phyloP scores from a whole-genome alignment of 805 yeast genomes.

The Komagataella kurtzmanii region DNA sequence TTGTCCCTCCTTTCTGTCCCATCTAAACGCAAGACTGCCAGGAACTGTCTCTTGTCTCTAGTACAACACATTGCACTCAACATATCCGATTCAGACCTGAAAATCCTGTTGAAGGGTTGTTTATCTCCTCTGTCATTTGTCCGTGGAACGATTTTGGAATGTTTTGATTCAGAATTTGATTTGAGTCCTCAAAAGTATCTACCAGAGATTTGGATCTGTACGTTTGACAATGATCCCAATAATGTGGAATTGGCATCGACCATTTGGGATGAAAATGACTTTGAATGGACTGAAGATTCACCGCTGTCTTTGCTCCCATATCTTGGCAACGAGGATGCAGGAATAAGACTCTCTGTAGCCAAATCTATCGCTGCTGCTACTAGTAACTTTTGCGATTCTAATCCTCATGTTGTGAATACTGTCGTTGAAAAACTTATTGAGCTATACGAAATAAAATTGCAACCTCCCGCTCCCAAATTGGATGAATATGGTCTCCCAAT shows the following conservation, averaged over 20 bases:
- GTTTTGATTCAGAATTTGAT: slow-evolving; percentile 72
- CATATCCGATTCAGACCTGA: slow-evolving; percentile 41
- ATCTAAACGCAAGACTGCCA: slow-evolving; percentile 65
- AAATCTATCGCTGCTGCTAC: slow-evolving; percentile 53
- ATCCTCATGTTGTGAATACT: slow-evolving; percentile 12
- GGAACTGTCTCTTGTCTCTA: slow-evolving; percentile 69
- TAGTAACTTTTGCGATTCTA: slow-evolving; percentile 15
- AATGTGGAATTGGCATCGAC: slow-evolving; percentile 58
- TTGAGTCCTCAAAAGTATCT: slow-evolving; percentile 35
- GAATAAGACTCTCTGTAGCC: slow-evolving; percentile 64
- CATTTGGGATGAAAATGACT: slow-evolving; percentile 72
- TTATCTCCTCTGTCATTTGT: slow-evolving; percentile 58
- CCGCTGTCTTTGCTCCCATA: slow-evolving; percentile 33
- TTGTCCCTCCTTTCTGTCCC: slow-evolving; percentile 60
- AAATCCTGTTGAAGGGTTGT: slow-evolving; percentile 38
- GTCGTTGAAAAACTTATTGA: slow-evolving; percentile 33
- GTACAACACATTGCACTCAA: slow-evolving; percentile 65
- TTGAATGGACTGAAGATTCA: slow-evolving; percentile 29
- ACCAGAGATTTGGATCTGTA: slow-evolving; percentile 66
- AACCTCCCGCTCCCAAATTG: slow-evolving; percentile 62
- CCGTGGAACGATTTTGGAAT: slow-evolving; percentile 69
- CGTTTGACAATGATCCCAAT: slow-evolving; percentile 56
- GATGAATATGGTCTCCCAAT: slow-evolving; percentile 75
- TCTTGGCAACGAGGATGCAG: slow-evolving; percentile 43
- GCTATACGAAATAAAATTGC: slow-evolving; percentile 44